phyloP scores from a whole-genome alignment of 768 basidiomycete genomes.

The Pleurotus sapidus region DNA sequence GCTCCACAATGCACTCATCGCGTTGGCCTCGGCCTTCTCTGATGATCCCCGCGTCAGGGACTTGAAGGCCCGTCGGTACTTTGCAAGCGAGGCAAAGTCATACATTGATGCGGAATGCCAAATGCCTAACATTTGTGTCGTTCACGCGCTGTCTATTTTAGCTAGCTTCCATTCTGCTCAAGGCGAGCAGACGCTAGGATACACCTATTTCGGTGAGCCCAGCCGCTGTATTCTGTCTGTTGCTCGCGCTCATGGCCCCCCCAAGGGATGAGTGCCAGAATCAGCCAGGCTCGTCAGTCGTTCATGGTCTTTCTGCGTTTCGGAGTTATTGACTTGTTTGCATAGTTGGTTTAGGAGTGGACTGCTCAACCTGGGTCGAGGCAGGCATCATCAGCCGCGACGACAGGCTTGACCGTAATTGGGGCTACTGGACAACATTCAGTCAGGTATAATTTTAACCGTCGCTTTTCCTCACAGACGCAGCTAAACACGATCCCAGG shows the following conservation, averaged over 20 bases:
- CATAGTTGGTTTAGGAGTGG: constrained; percentile 53
- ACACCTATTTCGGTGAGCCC: constrained; percentile 44
- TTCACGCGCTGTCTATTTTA: constrained; percentile 39
- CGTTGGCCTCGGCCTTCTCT: constrained; percentile 39
- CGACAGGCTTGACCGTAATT: constrained; percentile 56
- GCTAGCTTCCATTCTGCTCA: constrained; percentile 45
- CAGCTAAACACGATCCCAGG: constrained; percentile 25
- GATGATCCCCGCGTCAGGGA: constrained; percentile 42
- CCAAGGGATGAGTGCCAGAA: constrained; percentile 54
- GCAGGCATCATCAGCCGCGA: constrained; percentile 47
- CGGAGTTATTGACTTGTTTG: not conserved
- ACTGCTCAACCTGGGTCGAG: constrained; percentile 56
- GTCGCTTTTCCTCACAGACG: not conserved
- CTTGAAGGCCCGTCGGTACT: constrained; percentile 37
- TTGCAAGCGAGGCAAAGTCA: constrained; percentile 40
- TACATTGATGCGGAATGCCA: constrained; percentile 44
- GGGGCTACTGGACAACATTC: constrained; percentile 60
- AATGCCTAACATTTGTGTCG: constrained; percentile 41
- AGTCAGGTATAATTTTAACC: constrained; percentile 33
- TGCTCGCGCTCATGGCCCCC: not conserved
- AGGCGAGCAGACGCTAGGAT: constrained; percentile 46
- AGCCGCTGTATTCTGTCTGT: constrained; percentile 29
- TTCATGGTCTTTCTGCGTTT: too few relatives aligned
- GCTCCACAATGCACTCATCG: constrained; percentile 65
- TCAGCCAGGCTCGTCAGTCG: constrained; percentile 56